Evolutionary conservation across 257 asterid species (phyloP), one percentile per base, ranked within the genome.

Genomic region (Ophiorrhiza pumila): DNA sequence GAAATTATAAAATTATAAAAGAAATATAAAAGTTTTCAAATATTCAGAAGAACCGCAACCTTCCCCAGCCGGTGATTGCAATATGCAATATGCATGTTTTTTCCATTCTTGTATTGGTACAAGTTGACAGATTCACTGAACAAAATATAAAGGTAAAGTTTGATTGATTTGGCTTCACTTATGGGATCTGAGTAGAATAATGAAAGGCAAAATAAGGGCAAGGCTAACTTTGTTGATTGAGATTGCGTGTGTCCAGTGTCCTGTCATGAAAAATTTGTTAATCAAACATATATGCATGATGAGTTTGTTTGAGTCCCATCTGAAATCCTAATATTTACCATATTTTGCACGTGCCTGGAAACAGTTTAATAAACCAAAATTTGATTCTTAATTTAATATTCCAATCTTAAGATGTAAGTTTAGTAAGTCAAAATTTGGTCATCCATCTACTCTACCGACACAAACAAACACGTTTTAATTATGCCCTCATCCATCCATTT

Each of bases 271-370:
- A 56, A 10, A 7, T 56, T 56, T 56, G 50, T 22, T n/a, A 20
- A 65, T 8, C 10, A 47, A 7, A 53, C n/a, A 12, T n/a, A n/a
- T n/a, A n/a, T n/a, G n/a, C n/a, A n/a, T n/a, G n/a, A n/a, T n/a
- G n/a, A n/a, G n/a, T n/a, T n/a, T n/a, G n/a, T 9, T 56, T 1
- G n/a, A 56, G 61, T 23, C 34, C 34, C n/a, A n/a, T 3, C 61
- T 18, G 60, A 56, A 56, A 56, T 56, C 34, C 61, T 56, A 56
- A 56, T 0, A 1, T 35, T 35, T 8, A 53, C 39, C 73, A 69
- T 23, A 37, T 69, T 52, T 53, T 52, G 53, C 74, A 55, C 55
- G 45, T 35, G 74, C 64, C 13, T 2, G 50, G 27, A 56, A 56
- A 56, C 61, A n/a, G 61, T 56, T 32, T 23, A 56, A 56, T 2